These are phyloP conservation scores for Wallacemonas collosoma DNA, from an alignment of 208 protist species.

Conservation along the genomic window DNA sequence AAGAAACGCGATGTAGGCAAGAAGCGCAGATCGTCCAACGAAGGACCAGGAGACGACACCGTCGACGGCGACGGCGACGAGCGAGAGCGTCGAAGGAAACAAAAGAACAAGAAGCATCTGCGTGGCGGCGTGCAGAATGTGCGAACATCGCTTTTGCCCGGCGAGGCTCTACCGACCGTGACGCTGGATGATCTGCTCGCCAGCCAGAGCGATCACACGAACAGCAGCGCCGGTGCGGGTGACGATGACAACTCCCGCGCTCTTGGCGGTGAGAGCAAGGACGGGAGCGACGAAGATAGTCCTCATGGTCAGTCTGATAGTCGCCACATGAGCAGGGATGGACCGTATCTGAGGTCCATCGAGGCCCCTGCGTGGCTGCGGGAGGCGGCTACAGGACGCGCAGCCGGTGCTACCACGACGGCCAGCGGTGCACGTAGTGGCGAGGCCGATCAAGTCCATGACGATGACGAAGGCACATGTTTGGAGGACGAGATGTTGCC, in stretches of 20 bases:
- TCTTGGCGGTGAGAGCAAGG: conserved; percentile 4
- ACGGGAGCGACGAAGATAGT: background rate
- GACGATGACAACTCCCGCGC: background rate
- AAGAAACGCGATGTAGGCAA: conserved; percentile 4
- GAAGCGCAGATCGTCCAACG: conserved; percentile 15
- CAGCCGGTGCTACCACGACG: background rate
- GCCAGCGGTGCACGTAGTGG: conserved; percentile 15
- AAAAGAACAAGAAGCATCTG: conserved; percentile 6
- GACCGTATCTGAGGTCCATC: background rate
- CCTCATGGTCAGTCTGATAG: background rate
- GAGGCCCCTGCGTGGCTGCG: conserved; percentile 4
- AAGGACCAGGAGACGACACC: background rate
- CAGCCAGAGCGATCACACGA: conserved; percentile 26
- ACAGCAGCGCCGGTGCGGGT: background rate
- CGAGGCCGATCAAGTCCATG: background rate
- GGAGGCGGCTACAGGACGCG: background rate
- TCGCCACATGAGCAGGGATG: background rate
- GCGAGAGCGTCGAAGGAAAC: background rate
- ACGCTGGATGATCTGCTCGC: conserved; percentile 60
- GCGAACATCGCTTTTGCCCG: background rate
- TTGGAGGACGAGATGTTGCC: conserved; percentile 12
- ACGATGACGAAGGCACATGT: conserved; percentile 13
- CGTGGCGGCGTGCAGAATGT: background rate
- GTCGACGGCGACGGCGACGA: background rate
- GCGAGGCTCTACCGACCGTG: conserved; percentile 1